Conservation (phyloP, 257 asterid genomes). For the Penstemon davidsonii region DNA sequence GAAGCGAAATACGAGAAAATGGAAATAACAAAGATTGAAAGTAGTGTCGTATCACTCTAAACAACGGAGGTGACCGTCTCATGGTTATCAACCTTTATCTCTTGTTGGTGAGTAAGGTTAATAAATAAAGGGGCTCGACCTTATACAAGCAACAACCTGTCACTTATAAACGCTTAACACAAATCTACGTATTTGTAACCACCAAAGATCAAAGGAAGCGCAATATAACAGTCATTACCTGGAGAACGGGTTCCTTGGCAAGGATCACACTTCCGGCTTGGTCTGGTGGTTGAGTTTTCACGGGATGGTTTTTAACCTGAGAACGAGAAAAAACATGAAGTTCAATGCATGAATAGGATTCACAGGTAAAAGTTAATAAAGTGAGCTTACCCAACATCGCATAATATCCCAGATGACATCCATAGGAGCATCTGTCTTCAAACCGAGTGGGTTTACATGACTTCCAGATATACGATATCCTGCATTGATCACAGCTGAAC, state of each 20-base stretch:
- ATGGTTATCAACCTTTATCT: no score
- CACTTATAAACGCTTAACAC: no score
- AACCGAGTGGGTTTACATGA: constrained; percentile 83
- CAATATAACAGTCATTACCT: constrained; percentile 38
- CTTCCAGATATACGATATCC: constrained; percentile 96
- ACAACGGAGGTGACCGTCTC: no score
- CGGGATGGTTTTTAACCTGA: constrained; percentile 89
- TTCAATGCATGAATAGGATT: no score
- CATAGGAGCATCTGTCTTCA: constrained; percentile 98
- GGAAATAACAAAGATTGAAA: no score
- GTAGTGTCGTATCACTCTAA: no score
- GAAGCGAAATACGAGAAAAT: no score
- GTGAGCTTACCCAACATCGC: constrained; percentile 91
- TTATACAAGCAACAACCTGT: no score
- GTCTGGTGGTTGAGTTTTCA: constrained; percentile 84
- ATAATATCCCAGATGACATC: constrained; percentile 94
- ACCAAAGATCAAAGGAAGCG: no score
- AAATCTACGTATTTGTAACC: no score
- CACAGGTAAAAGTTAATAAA: background rate
- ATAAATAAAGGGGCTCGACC: no score
- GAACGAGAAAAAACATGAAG: constrained; percentile 12
- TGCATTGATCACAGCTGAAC: constrained; percentile 96
- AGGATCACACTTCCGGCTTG: constrained; percentile 83
- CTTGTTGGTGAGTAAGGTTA: no score
- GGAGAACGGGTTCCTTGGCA: constrained; percentile 80